Evolutionary conservation across 345 rosid species (phyloP).

Genomic region (Citrus glauca): DNA sequence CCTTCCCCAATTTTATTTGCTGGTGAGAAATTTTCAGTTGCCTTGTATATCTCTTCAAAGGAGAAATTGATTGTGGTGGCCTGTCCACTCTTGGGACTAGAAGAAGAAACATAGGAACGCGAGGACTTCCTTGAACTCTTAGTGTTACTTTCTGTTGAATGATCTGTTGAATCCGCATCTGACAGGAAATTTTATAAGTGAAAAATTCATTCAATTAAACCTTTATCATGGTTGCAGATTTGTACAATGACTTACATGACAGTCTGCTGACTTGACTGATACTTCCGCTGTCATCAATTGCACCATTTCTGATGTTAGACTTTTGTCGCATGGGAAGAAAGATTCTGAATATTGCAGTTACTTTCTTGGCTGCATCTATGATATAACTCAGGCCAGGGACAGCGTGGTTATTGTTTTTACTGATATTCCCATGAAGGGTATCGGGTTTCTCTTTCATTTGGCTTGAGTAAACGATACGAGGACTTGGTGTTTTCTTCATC

Average conservation of each 20-base stretch:
- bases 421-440: constrained; percentile 9
- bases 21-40: constrained; percentile 66
- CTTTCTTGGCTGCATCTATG: constrained; percentile 44
- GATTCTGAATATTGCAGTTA: constrained; percentile 37
- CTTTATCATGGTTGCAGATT: not conserved
- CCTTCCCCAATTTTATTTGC: constrained; percentile 78
- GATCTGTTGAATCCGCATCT: constrained; percentile 45
- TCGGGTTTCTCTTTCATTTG: constrained; percentile 9
- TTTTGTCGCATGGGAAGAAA: constrained; percentile 26
- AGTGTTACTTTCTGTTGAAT: constrained; percentile 46
- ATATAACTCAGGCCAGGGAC: constrained; percentile 19
- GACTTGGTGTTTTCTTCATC: constrained; percentile 42
- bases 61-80: constrained; percentile 39
- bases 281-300: not conserved
- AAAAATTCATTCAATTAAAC: not conserved
- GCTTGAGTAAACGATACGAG: constrained; percentile 16
- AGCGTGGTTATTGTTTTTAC: constrained; percentile 6
- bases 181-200: not conserved
- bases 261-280: constrained; percentile 22
- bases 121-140: constrained; percentile 44
- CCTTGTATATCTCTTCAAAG: constrained; percentile 62
- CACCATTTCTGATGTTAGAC: constrained; percentile 6
- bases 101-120: constrained; percentile 50
- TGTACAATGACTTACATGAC: constrained; percentile 48
- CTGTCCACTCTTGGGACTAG: constrained; percentile 40